phyloP scores from a whole-genome alignment of 2,329 filamentous ascomycete genomes.

The Gaeumannomyces sp. region DNA sequence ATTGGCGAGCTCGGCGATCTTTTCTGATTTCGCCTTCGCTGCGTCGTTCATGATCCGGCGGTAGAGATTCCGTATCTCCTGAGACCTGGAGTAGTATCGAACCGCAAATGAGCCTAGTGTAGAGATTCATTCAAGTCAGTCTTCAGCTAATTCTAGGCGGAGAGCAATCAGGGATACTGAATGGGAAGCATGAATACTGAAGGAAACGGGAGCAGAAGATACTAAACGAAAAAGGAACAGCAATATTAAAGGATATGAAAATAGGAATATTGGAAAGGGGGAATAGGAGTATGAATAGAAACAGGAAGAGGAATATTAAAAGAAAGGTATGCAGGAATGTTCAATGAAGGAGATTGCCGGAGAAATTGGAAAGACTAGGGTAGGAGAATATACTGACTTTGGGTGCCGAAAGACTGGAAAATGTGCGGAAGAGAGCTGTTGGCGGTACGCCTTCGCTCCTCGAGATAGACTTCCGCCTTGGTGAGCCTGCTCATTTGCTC shows the following conservation, averaged over 20 bases:
- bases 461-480: slow-evolving; percentile 41
- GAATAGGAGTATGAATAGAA: too few relatives aligned
- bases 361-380: too few relatives aligned
- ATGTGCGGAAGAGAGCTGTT: slow-evolving; percentile 21
- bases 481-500: slow-evolving; percentile 39
- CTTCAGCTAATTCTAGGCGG: fast-evolving
- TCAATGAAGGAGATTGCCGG: too few relatives aligned
- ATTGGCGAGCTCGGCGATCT: slow-evolving; percentile 26
- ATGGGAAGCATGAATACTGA: too few relatives aligned
- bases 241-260: too few relatives aligned
- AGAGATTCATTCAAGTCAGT: not conserved
- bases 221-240: too few relatives aligned
- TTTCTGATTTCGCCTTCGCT: slow-evolving; percentile 18
- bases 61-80: slow-evolving; percentile 29
- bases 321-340: too few relatives aligned
- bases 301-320: too few relatives aligned
- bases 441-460: slow-evolving; percentile 21
- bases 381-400: not conserved
- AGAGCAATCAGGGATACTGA: too few relatives aligned
- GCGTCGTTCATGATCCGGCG: slow-evolving; percentile 34
- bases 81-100: slow-evolving; percentile 39
- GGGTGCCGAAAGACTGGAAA: slow-evolving; percentile 29
- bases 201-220: too few relatives aligned
- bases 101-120: slow-evolving; percentile 35
- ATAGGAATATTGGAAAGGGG: too few relatives aligned